Conservation (phyloP, 169 alveolate genomes). For the Eimeria brunetti region DNA sequence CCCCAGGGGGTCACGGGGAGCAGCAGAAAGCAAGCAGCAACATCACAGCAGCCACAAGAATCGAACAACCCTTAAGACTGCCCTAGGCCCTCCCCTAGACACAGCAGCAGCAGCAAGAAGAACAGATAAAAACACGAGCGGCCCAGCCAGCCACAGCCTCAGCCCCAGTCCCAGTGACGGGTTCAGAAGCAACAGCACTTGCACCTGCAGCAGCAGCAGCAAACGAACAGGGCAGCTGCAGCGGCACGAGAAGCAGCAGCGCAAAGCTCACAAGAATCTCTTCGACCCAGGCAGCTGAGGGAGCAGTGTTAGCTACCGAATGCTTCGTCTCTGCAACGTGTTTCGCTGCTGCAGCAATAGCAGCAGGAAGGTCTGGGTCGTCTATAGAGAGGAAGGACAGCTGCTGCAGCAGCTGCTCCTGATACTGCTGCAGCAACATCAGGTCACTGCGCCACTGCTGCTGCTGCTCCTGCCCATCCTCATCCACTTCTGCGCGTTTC, state of each 20-base stretch:
- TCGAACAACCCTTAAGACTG: background rate
- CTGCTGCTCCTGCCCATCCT: conserved; percentile 40
- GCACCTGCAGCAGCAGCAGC: conserved; percentile 2
- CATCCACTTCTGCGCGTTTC: background rate
- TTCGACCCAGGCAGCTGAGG: conserved; percentile 72
- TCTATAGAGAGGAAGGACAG: conserved; percentile 45
- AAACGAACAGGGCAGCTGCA: background rate
- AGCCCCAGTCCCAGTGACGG: background rate
- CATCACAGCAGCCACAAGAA: background rate
- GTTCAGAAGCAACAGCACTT: background rate
- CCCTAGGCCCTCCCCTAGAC: background rate
- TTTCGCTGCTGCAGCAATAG: conserved; percentile 48
- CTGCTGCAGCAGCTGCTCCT: conserved; percentile 63
- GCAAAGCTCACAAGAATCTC: conserved; percentile 53
- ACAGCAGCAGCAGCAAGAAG: background rate
- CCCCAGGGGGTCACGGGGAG: background rate
- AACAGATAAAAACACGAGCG: background rate
- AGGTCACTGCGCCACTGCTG: conserved; percentile 52
- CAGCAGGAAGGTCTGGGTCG: conserved; percentile 42
- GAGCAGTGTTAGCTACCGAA: conserved; percentile 17
- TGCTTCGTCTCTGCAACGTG: conserved; percentile 55
- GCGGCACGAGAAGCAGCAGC: background rate
- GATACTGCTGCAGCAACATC: conserved; percentile 55
- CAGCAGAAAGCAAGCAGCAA: background rate
- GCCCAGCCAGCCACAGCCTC: background rate